Base-by-base conservation (phyloP, 2,329 filamentous ascomycete species). In the Xylaria sp. region DNA sequence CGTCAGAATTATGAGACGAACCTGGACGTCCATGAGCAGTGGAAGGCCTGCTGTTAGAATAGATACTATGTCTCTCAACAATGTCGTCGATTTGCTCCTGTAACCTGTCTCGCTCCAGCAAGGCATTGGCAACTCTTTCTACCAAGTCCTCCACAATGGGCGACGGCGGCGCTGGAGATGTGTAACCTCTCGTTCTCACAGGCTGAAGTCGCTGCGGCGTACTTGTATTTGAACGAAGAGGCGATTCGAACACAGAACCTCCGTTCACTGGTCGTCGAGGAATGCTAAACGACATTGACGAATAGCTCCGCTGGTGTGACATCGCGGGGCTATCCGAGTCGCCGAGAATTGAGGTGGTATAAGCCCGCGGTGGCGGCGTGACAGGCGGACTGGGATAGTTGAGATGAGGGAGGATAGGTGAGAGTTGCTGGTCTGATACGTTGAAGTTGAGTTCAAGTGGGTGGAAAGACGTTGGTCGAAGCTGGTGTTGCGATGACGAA, bases 51-150 rank as follows among this genome's bases (percentile, higher is more conserved):
- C 86, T 88, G 68, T 76, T 80, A 20, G 83, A 72, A 71, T 88
- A 90, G 41, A 89, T 78, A 77, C 86, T 90, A 78, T 89, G 87
- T 68, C 87, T 84, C 80, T 90, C 87, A 28, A 89, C 84, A 25
- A 88, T 81, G 60, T 86, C 84, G 62, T 91, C 86, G 62, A 91
- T 89, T 72, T 89, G 84, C 66, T 84, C 84, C 77, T 91, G 84
- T 52, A 89, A 78, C 65, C 80, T 81, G 64, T 91, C 89, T 70
- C 88, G 82, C 75, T 91, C 88, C 63, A 87, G 79, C 80, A 89
- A 85, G 58, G 86, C 87, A 68, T 80, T 83, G 36, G 87, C 88
- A 54, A 89, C 86, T 51, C 86, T 82, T 71, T 87, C 84, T 59
- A 86, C 85, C 63, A 89, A 85, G 15, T 77, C 77, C 33, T 88